Conservation (phyloP, 257 asterid genomes). For the Ehretia macrophylla region DNA sequence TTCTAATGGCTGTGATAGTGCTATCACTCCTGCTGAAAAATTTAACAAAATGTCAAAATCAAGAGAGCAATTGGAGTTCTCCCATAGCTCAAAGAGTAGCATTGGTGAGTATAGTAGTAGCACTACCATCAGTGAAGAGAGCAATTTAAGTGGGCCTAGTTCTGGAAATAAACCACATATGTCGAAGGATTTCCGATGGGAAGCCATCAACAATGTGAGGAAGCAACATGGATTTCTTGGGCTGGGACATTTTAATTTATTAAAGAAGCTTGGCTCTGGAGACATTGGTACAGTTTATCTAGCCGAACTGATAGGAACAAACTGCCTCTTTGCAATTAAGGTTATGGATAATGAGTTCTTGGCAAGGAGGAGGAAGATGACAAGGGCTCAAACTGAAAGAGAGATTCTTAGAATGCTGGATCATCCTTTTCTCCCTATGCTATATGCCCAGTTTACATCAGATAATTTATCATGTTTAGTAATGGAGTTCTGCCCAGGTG, state of each 20-base stretch:
- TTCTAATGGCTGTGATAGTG: constrained; percentile 23
- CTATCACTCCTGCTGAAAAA: constrained; percentile 26
- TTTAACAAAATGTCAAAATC: constrained; percentile 29
- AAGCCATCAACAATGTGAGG: constrained; percentile 49
- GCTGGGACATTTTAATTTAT: constrained; percentile 60
- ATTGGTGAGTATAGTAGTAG: constrained; percentile 78
- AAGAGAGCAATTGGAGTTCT: constrained; percentile 58
- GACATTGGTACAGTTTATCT: constrained; percentile 91
- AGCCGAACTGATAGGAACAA: constrained; percentile 64
- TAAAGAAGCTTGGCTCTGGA: constrained; percentile 84
- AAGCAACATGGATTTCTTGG: constrained; percentile 70
- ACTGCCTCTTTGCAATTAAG: constrained; percentile 71
- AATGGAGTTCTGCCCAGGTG: constrained; percentile 97
- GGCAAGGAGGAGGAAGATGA: constrained; percentile 66
- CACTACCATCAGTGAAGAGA: constrained; percentile 76
- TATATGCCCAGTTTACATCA: constrained; percentile 82
- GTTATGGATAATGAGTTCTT: constrained; percentile 91
- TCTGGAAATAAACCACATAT: constrained; percentile 76
- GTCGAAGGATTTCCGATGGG: constrained; percentile 84
- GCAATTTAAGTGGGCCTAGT: constrained; percentile 67
- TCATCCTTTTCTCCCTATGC: constrained; percentile 94
- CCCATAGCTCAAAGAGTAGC: constrained; percentile 87
- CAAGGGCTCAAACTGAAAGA: constrained; percentile 86
- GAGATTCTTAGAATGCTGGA: constrained; percentile 85
- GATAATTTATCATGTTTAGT: constrained; percentile 80